These are phyloP conservation scores for Eucalyptus pauciflora DNA, from an alignment of 345 rosid genomes.

Conservation along the genomic window DNA sequence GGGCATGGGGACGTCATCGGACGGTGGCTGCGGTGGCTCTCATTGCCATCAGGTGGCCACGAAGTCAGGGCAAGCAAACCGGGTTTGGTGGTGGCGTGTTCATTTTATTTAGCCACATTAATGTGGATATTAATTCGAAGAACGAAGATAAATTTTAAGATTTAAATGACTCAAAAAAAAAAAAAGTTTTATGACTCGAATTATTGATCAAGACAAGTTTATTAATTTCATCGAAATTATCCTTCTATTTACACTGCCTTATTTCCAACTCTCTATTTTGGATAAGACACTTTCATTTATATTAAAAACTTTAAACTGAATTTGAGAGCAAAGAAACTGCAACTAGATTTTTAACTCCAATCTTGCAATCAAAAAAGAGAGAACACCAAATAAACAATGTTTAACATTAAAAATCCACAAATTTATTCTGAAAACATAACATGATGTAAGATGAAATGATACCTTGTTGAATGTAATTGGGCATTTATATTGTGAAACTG, in stretches of 20 bases:
- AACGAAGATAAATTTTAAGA: rapidly evolving
- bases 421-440: background rate
- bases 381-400: background rate
- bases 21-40: rapidly evolving
- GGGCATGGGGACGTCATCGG: background rate
- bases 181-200: background rate
- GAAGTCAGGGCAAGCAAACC: rapidly evolving
- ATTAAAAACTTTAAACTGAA: background rate
- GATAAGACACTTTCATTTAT: background rate
- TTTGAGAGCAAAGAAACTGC: background rate
- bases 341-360: background rate
- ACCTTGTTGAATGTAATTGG: background rate
- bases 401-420: background rate
- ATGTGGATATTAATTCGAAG: rapidly evolving
- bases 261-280: background rate
- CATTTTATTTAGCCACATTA: rapidly evolving
- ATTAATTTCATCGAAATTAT: rapidly evolving
- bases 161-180: background rate
- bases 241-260: rapidly evolving
- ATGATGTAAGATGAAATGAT: background rate
- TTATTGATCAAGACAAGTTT: background rate
- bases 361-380: background rate
- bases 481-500: background rate
- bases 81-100: rapidly evolving
- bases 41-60: rapidly evolving